Percentiles rank a stretch among this genome's conserved stretches.
These are phyloP conservation scores for Avicennia marina DNA, from an alignment of 257 asterid genomes.

Conservation along the genomic window DNA sequence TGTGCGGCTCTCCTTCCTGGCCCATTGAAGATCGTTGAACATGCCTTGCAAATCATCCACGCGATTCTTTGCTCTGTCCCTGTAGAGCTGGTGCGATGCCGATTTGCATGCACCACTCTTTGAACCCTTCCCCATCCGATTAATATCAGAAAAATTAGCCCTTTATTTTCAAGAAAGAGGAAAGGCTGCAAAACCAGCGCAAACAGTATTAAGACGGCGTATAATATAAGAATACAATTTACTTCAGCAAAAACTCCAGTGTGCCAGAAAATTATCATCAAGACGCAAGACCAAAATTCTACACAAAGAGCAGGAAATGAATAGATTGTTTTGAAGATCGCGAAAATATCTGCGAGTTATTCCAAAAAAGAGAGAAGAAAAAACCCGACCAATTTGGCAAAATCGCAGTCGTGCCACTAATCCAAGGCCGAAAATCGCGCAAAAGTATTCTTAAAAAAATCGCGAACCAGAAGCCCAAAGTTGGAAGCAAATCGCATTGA, in stretches of 20 bases:
- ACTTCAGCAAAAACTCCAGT: too few relatives aligned
- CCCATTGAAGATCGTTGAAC: constrained; percentile 76
- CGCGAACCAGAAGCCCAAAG: not conserved
- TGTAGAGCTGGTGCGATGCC: constrained; percentile 85
- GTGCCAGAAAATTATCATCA: too few relatives aligned
- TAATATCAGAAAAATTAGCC: constrained; percentile 11
- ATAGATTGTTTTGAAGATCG: too few relatives aligned
- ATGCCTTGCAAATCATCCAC: constrained; percentile 96
- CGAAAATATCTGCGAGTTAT: too few relatives aligned
- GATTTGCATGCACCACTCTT: constrained; percentile 83
- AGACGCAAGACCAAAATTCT: too few relatives aligned
- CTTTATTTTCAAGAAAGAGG: constrained; percentile 15
- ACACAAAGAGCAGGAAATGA: too few relatives aligned
- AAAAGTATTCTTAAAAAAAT: too few relatives aligned
- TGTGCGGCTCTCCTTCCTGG: constrained; percentile 88
- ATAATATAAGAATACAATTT: too few relatives aligned
- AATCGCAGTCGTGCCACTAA: too few relatives aligned
- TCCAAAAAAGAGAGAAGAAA: too few relatives aligned
- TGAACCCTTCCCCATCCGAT: constrained; percentile 72
- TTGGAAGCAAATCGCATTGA: not conserved
- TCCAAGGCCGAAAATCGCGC: too few relatives aligned
- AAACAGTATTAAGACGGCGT: constrained; percentile 6
- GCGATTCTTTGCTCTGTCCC: constrained; percentile 87
- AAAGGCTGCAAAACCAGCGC: constrained; percentile 31
- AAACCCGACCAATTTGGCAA: too few relatives aligned